phyloP scores from a whole-genome alignment of 805 yeast genomes.

The Candida jianshihensis region DNA sequence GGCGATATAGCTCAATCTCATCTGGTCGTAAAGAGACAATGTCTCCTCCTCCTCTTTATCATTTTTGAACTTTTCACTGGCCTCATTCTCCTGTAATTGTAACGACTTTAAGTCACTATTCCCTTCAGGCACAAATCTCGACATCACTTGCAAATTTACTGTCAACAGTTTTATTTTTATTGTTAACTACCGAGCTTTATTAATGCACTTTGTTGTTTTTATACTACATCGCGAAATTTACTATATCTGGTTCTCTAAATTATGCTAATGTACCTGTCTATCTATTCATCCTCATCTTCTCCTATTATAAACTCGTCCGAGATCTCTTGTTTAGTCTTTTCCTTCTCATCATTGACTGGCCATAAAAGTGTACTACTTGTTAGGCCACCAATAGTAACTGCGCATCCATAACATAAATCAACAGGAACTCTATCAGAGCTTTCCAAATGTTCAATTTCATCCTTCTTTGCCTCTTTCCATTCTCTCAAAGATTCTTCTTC shows the following conservation, averaged over 20 bases:
- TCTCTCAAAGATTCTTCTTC: constrained; percentile 31
- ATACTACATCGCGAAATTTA: no score
- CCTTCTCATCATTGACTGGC: constrained; percentile 25
- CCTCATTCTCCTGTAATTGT: constrained; percentile 13
- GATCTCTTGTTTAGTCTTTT: constrained; percentile 27
- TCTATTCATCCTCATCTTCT: constrained; percentile 27
- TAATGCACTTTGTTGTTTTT: no score
- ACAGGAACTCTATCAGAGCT: constrained; percentile 12
- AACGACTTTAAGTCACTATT: constrained; percentile 17
- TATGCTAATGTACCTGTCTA: no score
- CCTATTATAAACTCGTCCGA: constrained; percentile 43
- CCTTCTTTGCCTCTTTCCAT: constrained; percentile 26
- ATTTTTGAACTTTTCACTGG: constrained; percentile 10
- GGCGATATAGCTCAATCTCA: constrained; percentile 18
- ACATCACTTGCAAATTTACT: no score
- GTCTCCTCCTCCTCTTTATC: constrained; percentile 18
- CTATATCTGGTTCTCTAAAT: no score
- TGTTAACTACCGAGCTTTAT: no score
- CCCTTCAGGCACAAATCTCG: constrained; percentile 23
- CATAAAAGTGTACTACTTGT: constrained; percentile 30
- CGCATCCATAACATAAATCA: constrained; percentile 74
- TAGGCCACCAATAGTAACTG: constrained; percentile 49
- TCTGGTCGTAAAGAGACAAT: constrained; percentile 21
- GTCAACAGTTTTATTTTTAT: no score
- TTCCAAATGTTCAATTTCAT: constrained; percentile 10